Evolutionary conservation across 805 yeast species (phyloP), one percentile per base, ranked within the genome.

Genomic region (Zygosaccharomyces pseudorouxii): DNA sequence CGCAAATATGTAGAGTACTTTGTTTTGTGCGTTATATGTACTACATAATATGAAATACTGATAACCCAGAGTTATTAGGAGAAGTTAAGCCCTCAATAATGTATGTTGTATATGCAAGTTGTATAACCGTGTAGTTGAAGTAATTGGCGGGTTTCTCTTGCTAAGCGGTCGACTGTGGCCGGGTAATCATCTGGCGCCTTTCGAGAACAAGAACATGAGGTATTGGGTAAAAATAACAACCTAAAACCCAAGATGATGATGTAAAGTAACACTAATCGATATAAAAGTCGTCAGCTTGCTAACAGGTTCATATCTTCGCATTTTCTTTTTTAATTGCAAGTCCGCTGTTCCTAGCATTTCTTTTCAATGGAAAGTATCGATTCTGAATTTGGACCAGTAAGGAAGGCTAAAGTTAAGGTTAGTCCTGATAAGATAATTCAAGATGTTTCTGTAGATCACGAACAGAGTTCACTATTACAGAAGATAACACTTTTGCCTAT

Each of bases 361-460:
- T 27, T 16, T 11, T 19, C 11, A 5, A 51, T 51, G 51, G 51
- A 51, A 10, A 35, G 41, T 28, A 38, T 51, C 2, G 63, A 63
- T 38, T 31, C 51, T 5, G 69, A 64, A 22, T 63, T 64, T 53
- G 59, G 54, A 3, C 62, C 66, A 5, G 41, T 63, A 11, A 55
- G 68, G 27, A 62, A 55, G 40, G 54, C 66, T 2, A 50, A 46
- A 10, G 47, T 43, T n/a, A 52, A 51, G 30, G 63, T 60, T 1
- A 50, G 52, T 27, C 44, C 60, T 2, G 54, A 53, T 35, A 49
- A 55, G 9, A 64, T 64, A 5, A 50, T 63, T 5, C 53, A 59
- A 20, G 65, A 63, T 45, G 51, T 53, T 12, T 55, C 52, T 28
- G 40, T 48, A n/a, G 63, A 63, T 36, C 55, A 56, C 42, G 55